These are phyloP conservation scores for Trichoderma citrinoviride DNA, from an alignment of 2,329 filamentous ascomycete species.

Conservation along the genomic window DNA sequence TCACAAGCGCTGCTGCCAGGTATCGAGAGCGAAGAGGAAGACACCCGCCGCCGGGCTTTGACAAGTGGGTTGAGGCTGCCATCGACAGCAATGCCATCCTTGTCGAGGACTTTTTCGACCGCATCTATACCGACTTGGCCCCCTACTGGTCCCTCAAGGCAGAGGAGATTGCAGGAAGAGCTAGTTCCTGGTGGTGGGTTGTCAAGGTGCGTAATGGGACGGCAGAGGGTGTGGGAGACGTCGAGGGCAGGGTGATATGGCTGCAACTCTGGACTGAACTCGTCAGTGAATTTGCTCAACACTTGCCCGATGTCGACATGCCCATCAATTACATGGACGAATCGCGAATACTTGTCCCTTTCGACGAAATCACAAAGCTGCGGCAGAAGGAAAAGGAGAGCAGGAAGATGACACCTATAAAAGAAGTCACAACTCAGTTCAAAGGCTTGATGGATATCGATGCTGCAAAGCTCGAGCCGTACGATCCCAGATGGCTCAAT, in stretches of 20 bases:
- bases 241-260: slow-evolving; percentile 43
- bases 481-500: slow-evolving; percentile 49
- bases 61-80: slow-evolving; percentile 58
- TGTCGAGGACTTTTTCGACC: slow-evolving; percentile 63
- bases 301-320: slow-evolving; percentile 64
- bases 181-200: slow-evolving; percentile 45
- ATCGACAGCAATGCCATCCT: slow-evolving; percentile 51
- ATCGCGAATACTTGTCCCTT: slow-evolving; percentile 59
- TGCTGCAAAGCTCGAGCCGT: slow-evolving; percentile 33
- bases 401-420: slow-evolving; percentile 43
- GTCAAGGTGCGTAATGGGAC: slow-evolving; percentile 48
- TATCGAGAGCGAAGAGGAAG: slow-evolving; percentile 57
- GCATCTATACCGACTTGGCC: slow-evolving; percentile 60
- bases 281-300: slow-evolving; percentile 50
- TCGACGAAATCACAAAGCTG: slow-evolving; percentile 52
- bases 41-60: slow-evolving; percentile 63
- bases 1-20: slow-evolving; percentile 51
- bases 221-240: slow-evolving; percentile 41
- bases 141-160: slow-evolving; percentile 59
- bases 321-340: slow-evolving; percentile 65
- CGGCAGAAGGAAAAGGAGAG: slow-evolving; percentile 47
- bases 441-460: slow-evolving; percentile 42
- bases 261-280: slow-evolving; percentile 49
- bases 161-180: slow-evolving; percentile 38
- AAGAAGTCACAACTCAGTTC: slow-evolving; percentile 44